Evolutionary conservation across 306 rosid genomes (phyloP).

Genomic region (Corylus avellana): DNA sequence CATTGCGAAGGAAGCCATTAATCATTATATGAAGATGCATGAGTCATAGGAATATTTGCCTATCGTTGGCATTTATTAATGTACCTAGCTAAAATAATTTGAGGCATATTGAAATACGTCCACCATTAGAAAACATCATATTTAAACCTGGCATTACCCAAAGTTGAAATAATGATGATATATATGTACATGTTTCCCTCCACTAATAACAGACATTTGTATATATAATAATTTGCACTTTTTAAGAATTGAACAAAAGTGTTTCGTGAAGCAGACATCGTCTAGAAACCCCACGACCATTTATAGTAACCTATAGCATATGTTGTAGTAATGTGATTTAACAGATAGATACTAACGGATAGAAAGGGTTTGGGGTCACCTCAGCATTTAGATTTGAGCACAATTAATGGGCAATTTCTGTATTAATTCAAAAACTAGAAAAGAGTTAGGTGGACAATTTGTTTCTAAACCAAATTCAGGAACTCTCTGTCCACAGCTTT

Average conservation of each 20-base stretch:
- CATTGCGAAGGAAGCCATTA: not conserved
- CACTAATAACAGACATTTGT: not conserved
- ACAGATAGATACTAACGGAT: too few species aligned
- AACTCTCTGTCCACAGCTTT: not conserved
- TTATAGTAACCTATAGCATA: not conserved
- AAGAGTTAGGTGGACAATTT: constrained; percentile 22
- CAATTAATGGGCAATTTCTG: not conserved
- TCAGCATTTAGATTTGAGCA: not conserved
- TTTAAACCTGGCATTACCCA: not conserved
- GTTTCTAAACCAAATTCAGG: constrained; percentile 20
- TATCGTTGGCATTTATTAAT: not conserved
- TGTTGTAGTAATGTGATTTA: constrained; percentile 1
- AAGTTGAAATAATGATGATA: too few species aligned
- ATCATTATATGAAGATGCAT: not conserved
- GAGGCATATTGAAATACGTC: not conserved
- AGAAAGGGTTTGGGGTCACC: not conserved
- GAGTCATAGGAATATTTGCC: not conserved
- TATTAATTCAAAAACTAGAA: not conserved
- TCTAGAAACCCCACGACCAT: constrained; percentile 1
- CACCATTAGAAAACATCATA: constrained; percentile 5
- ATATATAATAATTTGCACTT: not conserved
- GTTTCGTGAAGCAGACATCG: constrained; percentile 2
- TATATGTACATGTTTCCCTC: too few species aligned
- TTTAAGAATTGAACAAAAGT: constrained; percentile 20
- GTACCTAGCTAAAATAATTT: not conserved